Conservation (phyloP, 1,284 basidiomycete genomes). For the Austroboletus novae-zelandiae region DNA sequence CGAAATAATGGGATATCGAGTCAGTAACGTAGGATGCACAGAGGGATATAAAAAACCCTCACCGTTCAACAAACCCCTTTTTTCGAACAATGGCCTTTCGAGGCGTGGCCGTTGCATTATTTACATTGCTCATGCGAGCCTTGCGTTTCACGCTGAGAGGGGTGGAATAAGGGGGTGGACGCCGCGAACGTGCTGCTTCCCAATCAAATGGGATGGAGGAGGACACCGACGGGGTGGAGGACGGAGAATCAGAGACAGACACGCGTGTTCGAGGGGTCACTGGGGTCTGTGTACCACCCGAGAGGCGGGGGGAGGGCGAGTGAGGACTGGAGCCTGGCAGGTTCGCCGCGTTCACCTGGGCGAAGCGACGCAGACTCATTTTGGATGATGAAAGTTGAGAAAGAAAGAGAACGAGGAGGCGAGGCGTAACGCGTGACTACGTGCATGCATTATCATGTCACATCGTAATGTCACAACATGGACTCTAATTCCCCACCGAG, state of each 20-base stretch:
- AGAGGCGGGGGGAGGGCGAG: slow-evolving; percentile 35
- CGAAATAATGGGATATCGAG: background rate
- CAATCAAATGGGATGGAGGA: slow-evolving; percentile 77
- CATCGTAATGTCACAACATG: slow-evolving; percentile 8
- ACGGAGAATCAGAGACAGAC: slow-evolving; percentile 53
- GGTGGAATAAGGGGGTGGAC: slow-evolving; percentile 66
- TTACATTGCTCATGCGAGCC: slow-evolving; percentile 43
- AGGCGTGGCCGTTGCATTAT: slow-evolving; percentile 33
- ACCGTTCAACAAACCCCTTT: slow-evolving; percentile 63
- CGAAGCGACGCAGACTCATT: slow-evolving; percentile 55
- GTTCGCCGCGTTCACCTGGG: slow-evolving; percentile 44
- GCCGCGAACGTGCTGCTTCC: slow-evolving; percentile 67
- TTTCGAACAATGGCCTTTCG: slow-evolving; percentile 56
- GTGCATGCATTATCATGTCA: slow-evolving; percentile 20
- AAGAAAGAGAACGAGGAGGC: slow-evolving; percentile 10
- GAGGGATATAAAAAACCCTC: slow-evolving; percentile 4
- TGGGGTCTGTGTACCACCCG: slow-evolving; percentile 37
- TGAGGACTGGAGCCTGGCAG: slow-evolving; percentile 22
- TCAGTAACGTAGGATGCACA: background rate
- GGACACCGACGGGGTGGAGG: slow-evolving; percentile 63
- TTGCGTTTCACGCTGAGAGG: slow-evolving; percentile 47
- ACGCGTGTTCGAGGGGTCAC: slow-evolving; percentile 36
- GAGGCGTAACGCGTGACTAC: slow-evolving; percentile 15
- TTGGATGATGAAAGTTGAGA: slow-evolving; percentile 2
- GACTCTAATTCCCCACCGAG: slow-evolving; percentile 13